Conservation (phyloP, 345 rosid species). For the Pistacia atlantica region DNA sequence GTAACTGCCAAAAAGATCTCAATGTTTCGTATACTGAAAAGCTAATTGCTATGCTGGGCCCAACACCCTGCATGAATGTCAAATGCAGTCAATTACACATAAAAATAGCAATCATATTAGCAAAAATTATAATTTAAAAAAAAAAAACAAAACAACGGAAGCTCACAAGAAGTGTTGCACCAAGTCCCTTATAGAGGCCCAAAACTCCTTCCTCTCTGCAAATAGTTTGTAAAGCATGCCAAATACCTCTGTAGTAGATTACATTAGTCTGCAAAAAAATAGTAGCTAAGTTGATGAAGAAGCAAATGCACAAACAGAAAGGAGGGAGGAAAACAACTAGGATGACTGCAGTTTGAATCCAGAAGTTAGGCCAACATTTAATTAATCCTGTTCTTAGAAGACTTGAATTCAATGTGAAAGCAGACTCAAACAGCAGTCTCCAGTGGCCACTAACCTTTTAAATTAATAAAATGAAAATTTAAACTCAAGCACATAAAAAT, state of each 20-base stretch:
- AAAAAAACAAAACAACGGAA: not conserved
- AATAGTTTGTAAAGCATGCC: slow-evolving; percentile 79
- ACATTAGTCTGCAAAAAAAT: slow-evolving; percentile 64
- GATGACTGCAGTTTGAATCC: not conserved
- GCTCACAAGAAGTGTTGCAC: slow-evolving; percentile 82
- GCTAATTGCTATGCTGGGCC: slow-evolving; percentile 90
- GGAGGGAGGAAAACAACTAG: not conserved
- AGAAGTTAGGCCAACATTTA: not conserved
- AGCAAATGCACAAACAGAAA: slow-evolving; percentile 13
- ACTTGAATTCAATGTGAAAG: not conserved
- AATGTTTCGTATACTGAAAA: slow-evolving; percentile 86
- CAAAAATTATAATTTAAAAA: not conserved
- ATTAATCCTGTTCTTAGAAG: not conserved
- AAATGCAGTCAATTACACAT: slow-evolving; percentile 3
- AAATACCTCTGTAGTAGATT: slow-evolving; percentile 76
- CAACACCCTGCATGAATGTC: slow-evolving; percentile 69
- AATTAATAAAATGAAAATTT: not conserved
- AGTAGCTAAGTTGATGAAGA: not conserved
- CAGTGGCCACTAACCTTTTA: not conserved
- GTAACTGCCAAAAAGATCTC: slow-evolving; percentile 76
- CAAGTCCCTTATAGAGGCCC: slow-evolving; percentile 93
- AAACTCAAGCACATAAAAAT: not conserved
- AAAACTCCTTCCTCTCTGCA: slow-evolving; percentile 72
- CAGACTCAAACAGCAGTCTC: not conserved
- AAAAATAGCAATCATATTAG: not conserved